phyloP scores from a whole-genome alignment of 257 asterid species.

The Solanum medicagineum region DNA sequence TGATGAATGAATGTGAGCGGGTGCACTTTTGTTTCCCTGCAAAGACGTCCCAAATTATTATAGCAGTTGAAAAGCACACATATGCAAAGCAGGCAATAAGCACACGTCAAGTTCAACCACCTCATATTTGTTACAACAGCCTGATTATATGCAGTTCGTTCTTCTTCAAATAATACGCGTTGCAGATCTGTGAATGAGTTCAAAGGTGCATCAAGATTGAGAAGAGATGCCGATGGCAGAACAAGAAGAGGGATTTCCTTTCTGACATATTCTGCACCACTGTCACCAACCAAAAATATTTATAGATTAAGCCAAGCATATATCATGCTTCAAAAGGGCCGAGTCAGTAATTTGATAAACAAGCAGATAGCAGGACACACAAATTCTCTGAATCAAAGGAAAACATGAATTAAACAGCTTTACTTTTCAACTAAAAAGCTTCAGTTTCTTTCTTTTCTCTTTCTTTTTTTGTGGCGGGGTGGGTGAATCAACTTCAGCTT shows the following conservation, averaged over 20 bases:
- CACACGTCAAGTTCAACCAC: constrained; percentile 15
- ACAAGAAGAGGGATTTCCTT: constrained; percentile 87
- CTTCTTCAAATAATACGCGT: constrained; percentile 79
- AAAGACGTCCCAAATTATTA: constrained; percentile 1
- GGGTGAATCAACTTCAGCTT: background rate
- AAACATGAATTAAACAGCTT: background rate
- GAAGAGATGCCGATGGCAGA: constrained; percentile 60
- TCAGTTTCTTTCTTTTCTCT: background rate
- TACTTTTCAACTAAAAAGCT: background rate
- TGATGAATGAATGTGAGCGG: constrained; percentile 89
- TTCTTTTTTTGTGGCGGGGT: background rate
- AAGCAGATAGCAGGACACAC: background rate
- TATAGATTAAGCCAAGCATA: background rate
- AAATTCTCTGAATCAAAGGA: background rate
- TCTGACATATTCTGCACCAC: constrained; percentile 88
- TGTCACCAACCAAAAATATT: constrained; percentile 32
- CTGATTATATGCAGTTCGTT: constrained; percentile 75
- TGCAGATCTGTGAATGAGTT: constrained; percentile 72
- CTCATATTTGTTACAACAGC: constrained; percentile 59
- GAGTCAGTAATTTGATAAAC: background rate
- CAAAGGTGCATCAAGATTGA: constrained; percentile 59
- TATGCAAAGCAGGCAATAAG: background rate
- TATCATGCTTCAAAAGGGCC: background rate
- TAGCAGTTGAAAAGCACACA: background rate
- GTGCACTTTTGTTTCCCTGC: constrained; percentile 68